Conservation (phyloP, 805 yeast genomes). For the Metschnikowia dekortorum region DNA sequence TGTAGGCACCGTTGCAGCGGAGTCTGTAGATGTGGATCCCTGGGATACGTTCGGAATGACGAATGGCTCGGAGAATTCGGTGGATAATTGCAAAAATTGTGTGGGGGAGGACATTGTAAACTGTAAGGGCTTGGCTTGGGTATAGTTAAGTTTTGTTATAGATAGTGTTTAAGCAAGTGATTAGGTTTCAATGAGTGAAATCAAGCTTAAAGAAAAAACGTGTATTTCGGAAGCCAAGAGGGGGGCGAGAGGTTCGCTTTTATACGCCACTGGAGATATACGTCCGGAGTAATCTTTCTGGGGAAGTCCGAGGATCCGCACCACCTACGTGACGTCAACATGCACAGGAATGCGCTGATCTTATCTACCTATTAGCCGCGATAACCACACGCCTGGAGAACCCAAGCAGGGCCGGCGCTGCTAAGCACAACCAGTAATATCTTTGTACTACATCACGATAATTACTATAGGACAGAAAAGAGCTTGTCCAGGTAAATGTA, state of each 20-base stretch:
- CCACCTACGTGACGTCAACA: slow-evolving; percentile 15
- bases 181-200: background rate
- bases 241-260: slow-evolving; percentile 1
- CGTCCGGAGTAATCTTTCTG: slow-evolving; percentile 15
- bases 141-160: too few relatives aligned
- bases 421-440: too few relatives aligned
- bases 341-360: slow-evolving; percentile 1
- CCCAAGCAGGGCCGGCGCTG: background rate
- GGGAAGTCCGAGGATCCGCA: slow-evolving; percentile 18
- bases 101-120: slow-evolving; percentile 11
- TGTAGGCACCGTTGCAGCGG: slow-evolving; percentile 5
- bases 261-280: slow-evolving; percentile 19
- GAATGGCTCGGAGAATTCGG: slow-evolving; percentile 57
- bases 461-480: too few relatives aligned
- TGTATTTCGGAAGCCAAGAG: background rate
- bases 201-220: background rate
- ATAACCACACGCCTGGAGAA: background rate
- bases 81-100: slow-evolving; percentile 51
- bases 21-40: slow-evolving; percentile 27
- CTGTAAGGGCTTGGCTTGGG: too few relatives aligned
- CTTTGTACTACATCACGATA: too few relatives aligned
- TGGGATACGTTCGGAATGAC: slow-evolving; percentile 64
- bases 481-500: too few relatives aligned
- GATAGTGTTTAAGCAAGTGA: too few relatives aligned
- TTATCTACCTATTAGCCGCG: background rate